Evolutionary conservation across 768 basidiomycete species (phyloP).

Genomic region (Suillus tomentosus): DNA sequence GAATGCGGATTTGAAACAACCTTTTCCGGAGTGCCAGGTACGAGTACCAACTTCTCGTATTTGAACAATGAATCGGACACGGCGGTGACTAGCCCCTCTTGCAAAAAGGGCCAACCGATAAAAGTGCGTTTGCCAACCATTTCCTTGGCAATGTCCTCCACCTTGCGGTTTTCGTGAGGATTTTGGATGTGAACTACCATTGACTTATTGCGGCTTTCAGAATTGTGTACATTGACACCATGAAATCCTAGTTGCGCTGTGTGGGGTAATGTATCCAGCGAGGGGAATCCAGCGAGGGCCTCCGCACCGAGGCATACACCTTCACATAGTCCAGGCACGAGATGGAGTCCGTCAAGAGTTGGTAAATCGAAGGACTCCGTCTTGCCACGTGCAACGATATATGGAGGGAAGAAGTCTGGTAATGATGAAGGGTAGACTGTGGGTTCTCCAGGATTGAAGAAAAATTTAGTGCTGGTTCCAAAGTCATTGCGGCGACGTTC

Average conservation of each 20-base stretch:
- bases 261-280: slow-evolving; percentile 86
- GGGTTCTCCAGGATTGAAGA: slow-evolving; percentile 61
- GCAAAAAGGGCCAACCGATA: slow-evolving; percentile 92
- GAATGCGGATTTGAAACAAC: slow-evolving; percentile 75
- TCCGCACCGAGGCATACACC: slow-evolving; percentile 85
- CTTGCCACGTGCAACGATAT: slow-evolving; percentile 71
- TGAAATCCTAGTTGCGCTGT: slow-evolving; percentile 78
- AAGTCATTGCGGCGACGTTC: slow-evolving; percentile 76
- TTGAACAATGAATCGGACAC: slow-evolving; percentile 87
- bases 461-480: slow-evolving; percentile 82
- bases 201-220: slow-evolving; percentile 89
- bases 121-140: slow-evolving; percentile 80
- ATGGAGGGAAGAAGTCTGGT: slow-evolving; percentile 93
- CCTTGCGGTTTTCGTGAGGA: slow-evolving; percentile 63
- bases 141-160: slow-evolving; percentile 71
- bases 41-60: slow-evolving; percentile 70
- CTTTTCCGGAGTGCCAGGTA: slow-evolving; percentile 51
- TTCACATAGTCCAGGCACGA: slow-evolving; percentile 84
- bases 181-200: slow-evolving; percentile 89
- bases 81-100: slow-evolving; percentile 85
- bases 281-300: slow-evolving; percentile 95
- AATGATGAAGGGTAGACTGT: slow-evolving; percentile 86
- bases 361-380: slow-evolving; percentile 89
- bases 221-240: slow-evolving; percentile 90
- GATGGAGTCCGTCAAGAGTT: slow-evolving; percentile 78